Base-by-base conservation (phyloP, 495 filamentous ascomycete species). In the Neurospora sp. region DNA sequence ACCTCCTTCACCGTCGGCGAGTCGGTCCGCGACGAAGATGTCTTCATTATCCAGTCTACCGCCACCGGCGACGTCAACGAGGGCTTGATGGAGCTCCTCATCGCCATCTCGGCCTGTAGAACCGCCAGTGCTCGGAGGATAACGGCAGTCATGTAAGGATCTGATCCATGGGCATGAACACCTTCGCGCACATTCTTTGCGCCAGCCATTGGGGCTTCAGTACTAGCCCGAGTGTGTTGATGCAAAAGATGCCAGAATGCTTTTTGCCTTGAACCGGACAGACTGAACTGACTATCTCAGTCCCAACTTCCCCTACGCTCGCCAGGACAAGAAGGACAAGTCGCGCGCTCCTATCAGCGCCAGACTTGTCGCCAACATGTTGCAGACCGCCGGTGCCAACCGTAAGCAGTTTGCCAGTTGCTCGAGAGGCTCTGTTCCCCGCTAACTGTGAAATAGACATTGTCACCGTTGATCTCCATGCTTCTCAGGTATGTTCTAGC, bases 301-400 rank as follows among this genome's bases (percentile, higher is more conserved):
- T 69, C 96, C 96, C 73, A 98, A 99, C 84, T 99, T 97, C 85
- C 95, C 94, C 38, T 97, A 99, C 78, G 95, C 95, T n/a, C 93
- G 96, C 38, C 96, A 99, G 83, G 96, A 99, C 85, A 99, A 99
- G 86, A 99, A 99, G 83, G 96, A 98, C 83, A 97, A 97, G 75
- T 81, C 79, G 4, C 71, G 96, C 72, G 96, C 95, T 37, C 94
- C 94, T 16, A 94, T 94, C 76, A 94, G 91, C 68, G 96, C 96
- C 22, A 95, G 94, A 82, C 84, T 98, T 42, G 96, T 98, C 84
- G 96, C 96, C 38, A 99, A 98, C 81, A 98, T 98, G 94, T 85
- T 99, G 72, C 94, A 97, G 83, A 96, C 94, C 18, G 96, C 96
- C 27, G 96, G 96, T 70, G 92, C 90, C 78, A 94, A 93, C 79